Conservation (phyloP, 352 stramenopile species). For the Sclerospora graminicola region DNA sequence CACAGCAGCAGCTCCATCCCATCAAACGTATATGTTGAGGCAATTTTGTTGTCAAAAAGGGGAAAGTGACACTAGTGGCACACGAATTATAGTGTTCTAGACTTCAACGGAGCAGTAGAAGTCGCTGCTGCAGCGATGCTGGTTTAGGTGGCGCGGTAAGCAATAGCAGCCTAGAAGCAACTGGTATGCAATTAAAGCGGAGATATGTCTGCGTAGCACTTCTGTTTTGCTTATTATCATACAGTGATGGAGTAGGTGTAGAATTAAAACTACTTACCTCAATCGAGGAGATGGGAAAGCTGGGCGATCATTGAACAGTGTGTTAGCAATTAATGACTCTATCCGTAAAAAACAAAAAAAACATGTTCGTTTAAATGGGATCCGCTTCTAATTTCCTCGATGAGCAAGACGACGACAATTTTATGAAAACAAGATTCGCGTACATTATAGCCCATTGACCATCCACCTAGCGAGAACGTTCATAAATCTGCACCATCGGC, state of each 20-base stretch:
- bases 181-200: slow-evolving; percentile 56
- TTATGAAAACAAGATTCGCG: no score
- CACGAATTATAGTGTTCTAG: slow-evolving; percentile 28
- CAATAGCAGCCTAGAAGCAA: slow-evolving; percentile 42
- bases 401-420: no score
- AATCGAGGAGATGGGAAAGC: slow-evolving; percentile 59
- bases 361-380: slow-evolving; percentile 46
- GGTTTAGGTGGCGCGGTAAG: slow-evolving; percentile 22
- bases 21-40: slow-evolving; percentile 33
- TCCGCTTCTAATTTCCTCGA: slow-evolving; percentile 37
- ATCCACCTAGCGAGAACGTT: no score
- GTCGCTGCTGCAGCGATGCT: slow-evolving; percentile 16
- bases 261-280: slow-evolving; percentile 63
- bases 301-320: slow-evolving; percentile 52
- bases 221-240: slow-evolving; percentile 43
- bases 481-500: no score
- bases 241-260: slow-evolving; percentile 38
- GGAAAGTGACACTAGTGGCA: slow-evolving; percentile 56
- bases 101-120: slow-evolving; percentile 24
- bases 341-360: slow-evolving; percentile 33
- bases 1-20: slow-evolving; percentile 16
- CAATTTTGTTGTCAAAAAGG: slow-evolving; percentile 49
- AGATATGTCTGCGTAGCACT: slow-evolving; percentile 33
- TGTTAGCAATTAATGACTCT: slow-evolving; percentile 59
- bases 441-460: no score